Evolutionary conservation across 768 basidiomycete species (phyloP), one percentile per base, ranked within the genome.

Genomic region (Porphyrellus cyaneotinctus): DNA sequence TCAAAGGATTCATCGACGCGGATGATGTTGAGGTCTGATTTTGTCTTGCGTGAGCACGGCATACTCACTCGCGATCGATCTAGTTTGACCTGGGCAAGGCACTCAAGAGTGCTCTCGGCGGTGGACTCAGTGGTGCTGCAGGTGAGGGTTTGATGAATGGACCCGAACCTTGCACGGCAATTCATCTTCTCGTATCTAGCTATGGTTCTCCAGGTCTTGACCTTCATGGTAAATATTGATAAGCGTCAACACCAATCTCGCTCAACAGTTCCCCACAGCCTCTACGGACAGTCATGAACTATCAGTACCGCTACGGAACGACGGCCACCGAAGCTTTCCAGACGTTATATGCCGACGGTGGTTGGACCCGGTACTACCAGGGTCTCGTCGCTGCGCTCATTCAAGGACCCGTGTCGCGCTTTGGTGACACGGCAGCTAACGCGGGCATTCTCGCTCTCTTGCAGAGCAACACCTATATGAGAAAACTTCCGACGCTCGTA

Each of bases 251-350:
- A 33, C 14, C 20, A 22, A 46, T 20, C 38, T 2, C 42, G 14
- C 42, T 30, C 51, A 54, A 37, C 54, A 13, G 23, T n/a, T 33
- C n/a, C 24, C 43, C 38, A 13, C 49, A 87, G 87, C 93, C 92
- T 6, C 70, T 95, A n/a, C 82, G 92, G n/a, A 97, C 95, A 3
- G 79, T 94, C 50, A 97, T 98, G 95, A 98, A 97, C 75, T 97
- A 90, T 65, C 92, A 94, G 72, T 93, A 94, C 67, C 82, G 87
- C 48, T 94, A 83, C 64, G 94, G 94, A n/a, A 87, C 86, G 2
- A 79, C 83, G 2, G 83, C 83, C 7, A 82, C 82, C 0, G 70
- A 78, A 35, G 85, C 89, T 13, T 80, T 78, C 51, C 67, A 70
- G 43, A 90, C 81, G 4, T 82, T 95, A 17, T 87, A 87, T 65